Conservation (phyloP, 2,329 filamentous ascomycete species). For the Epichloe elymi region DNA sequence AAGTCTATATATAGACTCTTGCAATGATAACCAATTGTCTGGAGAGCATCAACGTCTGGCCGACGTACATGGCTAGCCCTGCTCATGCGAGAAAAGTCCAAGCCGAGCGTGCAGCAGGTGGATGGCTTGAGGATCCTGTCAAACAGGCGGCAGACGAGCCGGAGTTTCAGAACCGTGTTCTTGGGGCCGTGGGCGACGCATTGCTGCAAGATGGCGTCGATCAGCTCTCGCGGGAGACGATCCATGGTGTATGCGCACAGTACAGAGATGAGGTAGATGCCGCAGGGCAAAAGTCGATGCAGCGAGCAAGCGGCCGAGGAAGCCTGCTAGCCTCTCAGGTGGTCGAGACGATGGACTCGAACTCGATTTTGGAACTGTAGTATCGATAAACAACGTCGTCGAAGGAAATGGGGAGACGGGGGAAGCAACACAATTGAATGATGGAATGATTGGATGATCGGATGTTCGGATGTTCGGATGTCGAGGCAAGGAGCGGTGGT, state of each 20-base stretch:
- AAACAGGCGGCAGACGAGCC: conserved; percentile 37
- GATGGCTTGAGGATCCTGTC: conserved; percentile 32
- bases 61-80: conserved; percentile 18
- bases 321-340: not conserved
- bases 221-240: conserved; percentile 32
- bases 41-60: conserved; percentile 27
- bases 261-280: no score
- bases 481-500: no score
- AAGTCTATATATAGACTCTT: conserved; percentile 37
- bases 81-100: conserved; percentile 37
- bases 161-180: conserved; percentile 30
- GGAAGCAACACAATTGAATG: no score
- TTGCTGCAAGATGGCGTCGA: conserved; percentile 31
- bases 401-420: not conserved
- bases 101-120: conserved; percentile 32
- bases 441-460: no score
- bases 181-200: conserved; percentile 29
- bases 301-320: not conserved
- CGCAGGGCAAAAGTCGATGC: not conserved
- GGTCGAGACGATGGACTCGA: not conserved
- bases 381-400: not conserved
- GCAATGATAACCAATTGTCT: conserved; percentile 33
- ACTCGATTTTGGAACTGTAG: not conserved
- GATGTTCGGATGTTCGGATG: no score
- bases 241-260: conserved; percentile 23